phyloP scores from a whole-genome alignment of 148 eudicot species.

The Polygonum maritimum region DNA sequence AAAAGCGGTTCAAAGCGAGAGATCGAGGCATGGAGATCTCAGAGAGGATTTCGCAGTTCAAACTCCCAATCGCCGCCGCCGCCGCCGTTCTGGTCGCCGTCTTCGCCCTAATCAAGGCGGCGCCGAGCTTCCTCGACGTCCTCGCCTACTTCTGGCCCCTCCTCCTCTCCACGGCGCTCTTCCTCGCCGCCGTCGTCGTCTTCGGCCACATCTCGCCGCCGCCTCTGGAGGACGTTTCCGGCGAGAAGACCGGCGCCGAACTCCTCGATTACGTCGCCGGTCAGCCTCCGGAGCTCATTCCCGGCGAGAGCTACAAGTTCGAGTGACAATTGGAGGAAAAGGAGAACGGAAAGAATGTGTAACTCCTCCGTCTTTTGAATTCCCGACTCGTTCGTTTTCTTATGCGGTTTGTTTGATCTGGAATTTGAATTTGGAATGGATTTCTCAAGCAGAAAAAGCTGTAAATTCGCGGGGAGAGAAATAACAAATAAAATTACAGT shows the following conservation, averaged over 20 bases:
- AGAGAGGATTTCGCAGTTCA: slow-evolving; percentile 39
- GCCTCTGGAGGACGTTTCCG: slow-evolving; percentile 40
- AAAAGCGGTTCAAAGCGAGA: background rate
- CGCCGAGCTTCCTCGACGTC: slow-evolving; percentile 47
- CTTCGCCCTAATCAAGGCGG: slow-evolving; percentile 19
- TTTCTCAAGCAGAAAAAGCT: background rate
- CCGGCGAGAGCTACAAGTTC: slow-evolving; percentile 11
- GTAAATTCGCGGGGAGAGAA: slow-evolving; percentile 6
- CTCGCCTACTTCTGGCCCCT: slow-evolving; percentile 69
- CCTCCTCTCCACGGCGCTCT: slow-evolving; percentile 62
- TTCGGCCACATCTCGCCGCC: slow-evolving; percentile 58
- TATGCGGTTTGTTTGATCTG: background rate
- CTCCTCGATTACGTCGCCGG: slow-evolving; percentile 64
- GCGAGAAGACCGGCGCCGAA: slow-evolving; percentile 67
- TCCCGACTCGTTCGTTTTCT: background rate
- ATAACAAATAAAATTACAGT: background rate
- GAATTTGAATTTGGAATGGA: background rate
- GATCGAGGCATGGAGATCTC: slow-evolving; percentile 49
- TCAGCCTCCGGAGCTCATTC: slow-evolving; percentile 18
- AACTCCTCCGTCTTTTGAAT: background rate
- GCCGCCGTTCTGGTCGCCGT: slow-evolving; percentile 14
- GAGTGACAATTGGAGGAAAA: background rate
- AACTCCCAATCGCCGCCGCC: slow-evolving; percentile 33
- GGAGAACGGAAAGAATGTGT: background rate
- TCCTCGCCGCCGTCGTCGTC: slow-evolving; percentile 46